Percentiles rank a stretch among this genome's conserved stretches.
These are phyloP conservation scores for Rhazya stricta DNA, from an alignment of 257 asterid species.

Conservation along the genomic window DNA sequence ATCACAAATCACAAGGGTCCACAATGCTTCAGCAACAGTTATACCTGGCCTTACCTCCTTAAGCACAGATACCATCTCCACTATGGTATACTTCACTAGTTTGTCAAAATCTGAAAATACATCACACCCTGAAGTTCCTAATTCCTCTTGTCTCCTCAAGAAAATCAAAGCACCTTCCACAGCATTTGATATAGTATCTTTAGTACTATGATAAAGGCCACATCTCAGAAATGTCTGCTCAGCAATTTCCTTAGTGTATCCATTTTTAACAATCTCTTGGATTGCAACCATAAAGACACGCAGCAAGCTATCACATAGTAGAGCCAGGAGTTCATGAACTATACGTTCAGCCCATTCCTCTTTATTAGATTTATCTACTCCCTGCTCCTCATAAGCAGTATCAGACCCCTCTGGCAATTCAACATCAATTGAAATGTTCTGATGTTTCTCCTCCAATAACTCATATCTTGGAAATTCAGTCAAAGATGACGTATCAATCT, in stretches of 20 bases:
- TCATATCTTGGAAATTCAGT: constrained; percentile 56
- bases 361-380: constrained; percentile 21
- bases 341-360: constrained; percentile 63
- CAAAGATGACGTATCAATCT: constrained; percentile 34
- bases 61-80: constrained; percentile 75
- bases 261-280: constrained; percentile 49
- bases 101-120: constrained; percentile 44
- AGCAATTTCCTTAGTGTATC: constrained; percentile 52
- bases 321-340: constrained; percentile 48
- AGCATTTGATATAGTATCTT: constrained; percentile 55
- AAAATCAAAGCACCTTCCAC: constrained; percentile 62
- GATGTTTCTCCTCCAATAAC: constrained; percentile 39
- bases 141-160: constrained; percentile 38
- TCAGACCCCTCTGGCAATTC: constrained; percentile 31
- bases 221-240: constrained; percentile 61
- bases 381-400: constrained; percentile 21
- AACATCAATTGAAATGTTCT: constrained; percentile 24
- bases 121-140: constrained; percentile 24
- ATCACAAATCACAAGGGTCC: constrained; percentile 67
- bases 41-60: constrained; percentile 57
- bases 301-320: constrained; percentile 36
- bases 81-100: constrained; percentile 54
- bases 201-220: constrained; percentile 55
- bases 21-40: constrained; percentile 64
- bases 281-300: constrained; percentile 44